Evolutionary conservation across 2,329 filamentous ascomycete species (phyloP).

Genomic region (Pseudogymnoascus sp.): DNA sequence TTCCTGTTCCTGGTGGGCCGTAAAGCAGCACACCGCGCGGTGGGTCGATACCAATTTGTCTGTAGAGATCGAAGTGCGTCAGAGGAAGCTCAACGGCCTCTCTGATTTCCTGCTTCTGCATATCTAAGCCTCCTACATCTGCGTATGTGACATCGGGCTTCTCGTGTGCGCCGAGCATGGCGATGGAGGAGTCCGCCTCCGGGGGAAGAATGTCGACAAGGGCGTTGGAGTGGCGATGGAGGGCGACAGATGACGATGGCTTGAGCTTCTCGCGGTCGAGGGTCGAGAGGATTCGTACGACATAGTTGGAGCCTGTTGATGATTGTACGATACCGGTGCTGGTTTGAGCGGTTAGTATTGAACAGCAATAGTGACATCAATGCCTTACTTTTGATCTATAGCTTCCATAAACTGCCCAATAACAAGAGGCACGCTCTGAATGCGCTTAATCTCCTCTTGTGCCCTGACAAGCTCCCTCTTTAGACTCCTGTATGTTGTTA

Average conservation of each 20-base stretch:
- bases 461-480: slow-evolving; percentile 96
- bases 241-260: slow-evolving; percentile 92
- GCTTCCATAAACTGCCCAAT: slow-evolving; percentile 99
- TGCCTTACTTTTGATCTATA: slow-evolving; percentile 89
- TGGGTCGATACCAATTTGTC: slow-evolving; percentile 97
- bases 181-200: slow-evolving; percentile 96
- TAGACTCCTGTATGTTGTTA: slow-evolving; percentile 58
- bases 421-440: slow-evolving; percentile 94
- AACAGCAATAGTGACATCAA: not conserved
- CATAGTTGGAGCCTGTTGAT: slow-evolving; percentile 96
- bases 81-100: slow-evolving; percentile 95
- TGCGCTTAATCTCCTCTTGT: slow-evolving; percentile 98
- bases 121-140: slow-evolving; percentile 94
- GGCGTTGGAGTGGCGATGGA: slow-evolving; percentile 96
- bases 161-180: slow-evolving; percentile 93
- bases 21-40: slow-evolving; percentile 94
- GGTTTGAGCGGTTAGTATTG: slow-evolving; percentile 18
- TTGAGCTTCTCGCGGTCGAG: slow-evolving; percentile 97
- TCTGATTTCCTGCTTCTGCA: slow-evolving; percentile 99
- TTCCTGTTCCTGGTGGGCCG: slow-evolving; percentile 90
- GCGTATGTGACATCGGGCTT: slow-evolving; percentile 98
- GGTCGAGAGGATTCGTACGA: slow-evolving; percentile 94
- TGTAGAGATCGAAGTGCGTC: slow-evolving; percentile 97
- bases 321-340: slow-evolving; percentile 98
- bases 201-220: slow-evolving; percentile 98